phyloP scores from a whole-genome alignment of 1,284 basidiomycete genomes.

The Inonotus hispidus region DNA sequence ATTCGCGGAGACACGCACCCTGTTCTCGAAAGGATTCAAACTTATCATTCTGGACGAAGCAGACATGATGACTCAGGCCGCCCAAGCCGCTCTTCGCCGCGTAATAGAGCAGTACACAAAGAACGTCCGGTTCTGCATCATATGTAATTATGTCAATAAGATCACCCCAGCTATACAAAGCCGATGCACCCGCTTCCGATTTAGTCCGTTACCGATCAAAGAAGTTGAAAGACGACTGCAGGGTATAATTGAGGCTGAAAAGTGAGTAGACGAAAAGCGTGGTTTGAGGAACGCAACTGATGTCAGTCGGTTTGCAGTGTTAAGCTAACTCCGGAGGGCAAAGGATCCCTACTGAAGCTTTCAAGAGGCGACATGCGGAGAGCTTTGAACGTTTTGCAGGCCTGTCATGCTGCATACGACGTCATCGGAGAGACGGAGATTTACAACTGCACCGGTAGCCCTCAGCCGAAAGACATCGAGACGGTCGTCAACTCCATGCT shows the following conservation, averaged over 20 bases:
- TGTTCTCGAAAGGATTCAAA: slow-evolving; percentile 92
- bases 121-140: slow-evolving; percentile 99
- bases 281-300: not conserved
- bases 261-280: slow-evolving; percentile 44
- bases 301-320: slow-evolving; percentile 48
- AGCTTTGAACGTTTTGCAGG: slow-evolving; percentile 94
- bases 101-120: slow-evolving; percentile 99
- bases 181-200: slow-evolving; percentile 95
- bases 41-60: slow-evolving; percentile 98
- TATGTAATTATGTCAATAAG: slow-evolving; percentile 99
- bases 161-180: slow-evolving; percentile 98
- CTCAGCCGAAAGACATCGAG: slow-evolving; percentile 92
- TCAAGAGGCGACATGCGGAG: slow-evolving; percentile 97
- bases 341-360: slow-evolving; percentile 85
- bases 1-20: slow-evolving; percentile 93
- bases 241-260: slow-evolving; percentile 80
- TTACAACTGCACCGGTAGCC: slow-evolving; percentile 96
- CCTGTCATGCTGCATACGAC: slow-evolving; percentile 96
- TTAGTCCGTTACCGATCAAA: slow-evolving; percentile 85
- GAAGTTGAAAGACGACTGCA: slow-evolving; percentile 85
- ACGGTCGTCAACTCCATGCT: slow-evolving; percentile 95
- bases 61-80: slow-evolving; percentile 99
- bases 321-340: slow-evolving; percentile 82
- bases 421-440: slow-evolving; percentile 85
- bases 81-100: slow-evolving; percentile 92